Evolutionary conservation across 768 basidiomycete species (phyloP), one percentile per base, ranked within the genome.

Genomic region (Kwoniella bestiolae): DNA sequence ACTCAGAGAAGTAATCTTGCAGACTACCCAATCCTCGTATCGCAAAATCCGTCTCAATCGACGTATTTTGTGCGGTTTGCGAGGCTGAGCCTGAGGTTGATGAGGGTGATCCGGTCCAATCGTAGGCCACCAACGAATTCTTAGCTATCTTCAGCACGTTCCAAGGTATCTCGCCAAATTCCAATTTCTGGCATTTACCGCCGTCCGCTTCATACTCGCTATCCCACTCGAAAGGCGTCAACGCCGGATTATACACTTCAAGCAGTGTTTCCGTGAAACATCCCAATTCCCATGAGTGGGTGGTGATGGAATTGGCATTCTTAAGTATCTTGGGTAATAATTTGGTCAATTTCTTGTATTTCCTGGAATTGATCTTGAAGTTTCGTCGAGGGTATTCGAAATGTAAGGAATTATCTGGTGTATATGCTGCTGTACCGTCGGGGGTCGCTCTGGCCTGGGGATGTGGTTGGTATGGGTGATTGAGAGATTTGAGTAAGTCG

Each of bases 261-360:
- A 62, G 18, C 3, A 64, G 35, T 2, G 63, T 49, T 32, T 69
- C 26, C 12, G 51, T 32, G 47, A 65, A 53, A 31, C 51, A 35
- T 23, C 68, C 68, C 8, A 64, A 28, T 56, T 69, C 68, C 68
- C 68, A 69, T 9, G 63, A 65, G 28, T 69, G 63, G 11, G 26
- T 60, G 2, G 68, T 55, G 9, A 69, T 61, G 4, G 31, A 38
- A 29, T 60, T 61, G 6, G 63, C 68, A 23, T 69, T 65, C 11
- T 56, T 34, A 3, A 69, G 31, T 0, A 65, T 55, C 12, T 31
- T 47, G 12, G 66, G 61, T 44, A 67, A 52, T 12, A 55, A 2
- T 4, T 49, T 41, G 18, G 66, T 57, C 12, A 67, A 35, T 21
- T 32, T 32, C 12, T 45, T 55, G 34, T 67, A 67, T 16, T 56